These are phyloP conservation scores for Pouteria campechiana DNA, from an alignment of 179 eudicot genomes.

Conservation along the genomic window DNA sequence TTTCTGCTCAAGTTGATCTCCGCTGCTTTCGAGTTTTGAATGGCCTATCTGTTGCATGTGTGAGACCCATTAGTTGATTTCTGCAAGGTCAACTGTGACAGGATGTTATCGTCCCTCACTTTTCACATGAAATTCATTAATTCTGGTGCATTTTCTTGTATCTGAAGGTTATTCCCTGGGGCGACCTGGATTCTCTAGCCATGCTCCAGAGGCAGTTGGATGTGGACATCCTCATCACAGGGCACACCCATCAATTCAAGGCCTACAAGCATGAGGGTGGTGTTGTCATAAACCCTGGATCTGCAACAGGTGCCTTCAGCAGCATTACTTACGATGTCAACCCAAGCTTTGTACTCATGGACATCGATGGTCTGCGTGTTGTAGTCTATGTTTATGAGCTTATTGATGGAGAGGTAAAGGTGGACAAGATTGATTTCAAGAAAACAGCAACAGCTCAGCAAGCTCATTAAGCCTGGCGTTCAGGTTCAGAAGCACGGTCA, in stretches of 20 bases:
- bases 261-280: conserved; percentile 99
- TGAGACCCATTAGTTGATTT: too few species aligned
- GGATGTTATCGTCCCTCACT: neutral
- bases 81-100: too few species aligned
- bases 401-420: conserved; percentile 98
- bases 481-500: too few species aligned
- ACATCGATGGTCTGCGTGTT: conserved; percentile 86
- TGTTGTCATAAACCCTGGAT: conserved; percentile 94
- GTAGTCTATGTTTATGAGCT: conserved; percentile 97
- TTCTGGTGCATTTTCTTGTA: too few species aligned
- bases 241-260: conserved; percentile 95
- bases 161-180: conserved; percentile 81
- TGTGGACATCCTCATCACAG: conserved; percentile 91
- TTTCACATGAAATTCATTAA: neutral
- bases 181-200: conserved; percentile 90
- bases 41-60: too few species aligned
- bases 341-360: conserved; percentile 98
- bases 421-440: conserved; percentile 97
- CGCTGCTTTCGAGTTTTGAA: too few species aligned
- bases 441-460: conserved; percentile 58
- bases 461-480: too few species aligned
- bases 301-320: conserved; percentile 95
- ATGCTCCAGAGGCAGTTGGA: conserved; percentile 97
- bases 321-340: conserved; percentile 92
- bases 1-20: too few species aligned